Percentiles rank a stretch among this genome's conserved stretches.
Evolutionary conservation across 192 early-diverging fungal genomes (phyloP).

Genomic region (Coemansia sp.): DNA sequence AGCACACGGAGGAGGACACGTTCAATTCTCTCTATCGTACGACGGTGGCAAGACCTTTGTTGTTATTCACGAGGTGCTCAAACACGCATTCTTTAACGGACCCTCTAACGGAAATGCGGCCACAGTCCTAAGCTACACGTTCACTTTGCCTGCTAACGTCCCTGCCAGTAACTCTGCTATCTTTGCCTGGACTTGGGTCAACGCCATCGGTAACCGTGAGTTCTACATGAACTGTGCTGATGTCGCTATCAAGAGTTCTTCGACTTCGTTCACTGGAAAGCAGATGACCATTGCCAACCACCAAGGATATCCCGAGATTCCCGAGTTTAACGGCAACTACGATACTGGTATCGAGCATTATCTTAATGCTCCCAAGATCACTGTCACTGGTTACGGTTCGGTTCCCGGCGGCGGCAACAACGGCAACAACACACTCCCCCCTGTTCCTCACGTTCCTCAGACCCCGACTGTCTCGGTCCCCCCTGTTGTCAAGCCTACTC

Average conservation of each 20-base stretch:
- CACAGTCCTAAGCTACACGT: constrained; percentile 33
- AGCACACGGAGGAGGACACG: constrained; percentile 61
- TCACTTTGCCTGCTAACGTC: constrained; percentile 37
- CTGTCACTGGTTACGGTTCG: constrained; percentile 38
- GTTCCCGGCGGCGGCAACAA: not conserved
- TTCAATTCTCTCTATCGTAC: constrained; percentile 62
- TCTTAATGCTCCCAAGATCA: constrained; percentile 26
- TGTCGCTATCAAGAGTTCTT: constrained; percentile 60
- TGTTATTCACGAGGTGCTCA: constrained; percentile 57
- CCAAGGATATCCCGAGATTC: constrained; percentile 55
- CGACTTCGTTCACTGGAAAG: constrained; percentile 51
- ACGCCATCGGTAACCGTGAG: constrained; percentile 63
- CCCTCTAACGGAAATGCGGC: constrained; percentile 17
- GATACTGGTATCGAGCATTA: constrained; percentile 36
- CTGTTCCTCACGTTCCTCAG: constrained; percentile 12
- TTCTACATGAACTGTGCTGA: constrained; percentile 80
- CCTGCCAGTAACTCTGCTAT: constrained; percentile 35
- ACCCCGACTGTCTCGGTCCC: constrained; percentile 1
- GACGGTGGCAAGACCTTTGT: constrained; percentile 61
- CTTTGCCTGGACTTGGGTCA: not conserved
- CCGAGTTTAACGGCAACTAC: constrained; percentile 56
- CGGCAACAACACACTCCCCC: not conserved
- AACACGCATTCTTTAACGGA: constrained; percentile 47
- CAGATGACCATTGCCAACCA: constrained; percentile 63
- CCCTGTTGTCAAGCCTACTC: constrained; percentile 10